Base-by-base conservation (phyloP, 441 rosid genomes). In the Jatropha podagrica region DNA sequence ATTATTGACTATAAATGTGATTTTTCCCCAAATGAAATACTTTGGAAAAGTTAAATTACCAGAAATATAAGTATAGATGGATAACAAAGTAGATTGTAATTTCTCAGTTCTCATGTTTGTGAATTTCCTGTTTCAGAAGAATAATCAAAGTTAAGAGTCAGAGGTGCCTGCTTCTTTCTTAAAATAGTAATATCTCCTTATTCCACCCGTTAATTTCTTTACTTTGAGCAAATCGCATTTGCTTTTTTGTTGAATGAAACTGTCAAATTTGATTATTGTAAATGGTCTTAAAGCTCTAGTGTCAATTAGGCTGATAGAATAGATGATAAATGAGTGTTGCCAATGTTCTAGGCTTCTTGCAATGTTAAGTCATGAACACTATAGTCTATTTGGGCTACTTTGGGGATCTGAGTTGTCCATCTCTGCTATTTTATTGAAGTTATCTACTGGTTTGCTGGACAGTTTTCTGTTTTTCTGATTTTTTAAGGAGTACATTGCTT, bases 61-160 rank as follows among this genome's bases (percentile, higher is more conserved):
- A 7, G 48, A 4, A 37, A 12, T 37, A 27, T 17, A 27, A 60
- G 18, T 26, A 13, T 60, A 32, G 65, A 27, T 26, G 41, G 65
- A 12, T 13, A 60, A 27, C 15, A 11, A 59, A 60, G 41, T 32
- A 32, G 41, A 52, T 63, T 65, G 27, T 51, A 27, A 11, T 9
- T 52, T 51, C 48, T 12, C 3, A 11, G 27, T 52, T 51, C 48
- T 12, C 3, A 32, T 32, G 42, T 17, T 49, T 32, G 5, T 32
- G 23, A 18, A 26, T 68, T 66, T 68, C 44, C 60, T 68, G 23
- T 68, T 27, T 68, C 60, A 68, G 60, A 68, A 68, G 58, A 48
- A 12, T 48, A 26, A 13, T 26, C 56, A 7, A 32, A 46, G 56
- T 48, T 67, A 60, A 44, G 42, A 27, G 5, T 44, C 41, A 49